phyloP scores from a whole-genome alignment of 805 yeast species.

The Blastobotrys parvus region DNA sequence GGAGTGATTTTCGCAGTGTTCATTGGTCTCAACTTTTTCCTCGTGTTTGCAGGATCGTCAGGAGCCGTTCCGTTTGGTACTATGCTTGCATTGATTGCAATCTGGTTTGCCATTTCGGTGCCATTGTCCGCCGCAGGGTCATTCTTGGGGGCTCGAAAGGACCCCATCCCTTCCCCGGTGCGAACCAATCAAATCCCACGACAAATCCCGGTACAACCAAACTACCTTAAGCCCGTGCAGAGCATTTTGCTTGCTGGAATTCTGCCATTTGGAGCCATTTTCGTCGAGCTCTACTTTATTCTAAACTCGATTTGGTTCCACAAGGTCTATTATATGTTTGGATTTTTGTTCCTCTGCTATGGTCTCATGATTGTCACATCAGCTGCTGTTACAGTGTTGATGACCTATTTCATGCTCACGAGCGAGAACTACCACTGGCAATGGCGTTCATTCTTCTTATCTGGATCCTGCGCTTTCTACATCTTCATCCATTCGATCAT shows the following conservation, averaged over 20 bases:
- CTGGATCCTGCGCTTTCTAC: slow-evolving; percentile 84
- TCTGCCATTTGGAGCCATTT: slow-evolving; percentile 90
- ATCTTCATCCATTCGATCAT: slow-evolving; percentile 76
- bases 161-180: slow-evolving; percentile 60
- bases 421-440: slow-evolving; percentile 96
- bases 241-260: slow-evolving; percentile 74
- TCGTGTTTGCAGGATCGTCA: slow-evolving; percentile 69
- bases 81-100: slow-evolving; percentile 64
- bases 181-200: slow-evolving; percentile 93
- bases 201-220: slow-evolving; percentile 88
- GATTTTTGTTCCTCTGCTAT: slow-evolving; percentile 85
- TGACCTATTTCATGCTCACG: slow-evolving; percentile 77
- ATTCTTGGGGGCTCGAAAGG: slow-evolving; percentile 58
- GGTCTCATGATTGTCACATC: slow-evolving; percentile 77
- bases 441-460: slow-evolving; percentile 81
- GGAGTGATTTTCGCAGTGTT: slow-evolving; percentile 58
- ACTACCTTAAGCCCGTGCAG: slow-evolving; percentile 63
- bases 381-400: slow-evolving; percentile 66
- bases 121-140: slow-evolving; percentile 86
- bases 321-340: slow-evolving; percentile 94
- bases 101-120: slow-evolving; percentile 81
- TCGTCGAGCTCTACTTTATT: slow-evolving; percentile 91
- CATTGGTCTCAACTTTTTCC: slow-evolving; percentile 68
- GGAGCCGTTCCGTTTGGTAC: slow-evolving; percentile 95
- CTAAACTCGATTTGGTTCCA: slow-evolving; percentile 89